Percentiles rank a stretch among this genome's conserved stretches.
phyloP scores from a whole-genome alignment of 805 yeast species.

The Saccharomycopsis schoenii region DNA sequence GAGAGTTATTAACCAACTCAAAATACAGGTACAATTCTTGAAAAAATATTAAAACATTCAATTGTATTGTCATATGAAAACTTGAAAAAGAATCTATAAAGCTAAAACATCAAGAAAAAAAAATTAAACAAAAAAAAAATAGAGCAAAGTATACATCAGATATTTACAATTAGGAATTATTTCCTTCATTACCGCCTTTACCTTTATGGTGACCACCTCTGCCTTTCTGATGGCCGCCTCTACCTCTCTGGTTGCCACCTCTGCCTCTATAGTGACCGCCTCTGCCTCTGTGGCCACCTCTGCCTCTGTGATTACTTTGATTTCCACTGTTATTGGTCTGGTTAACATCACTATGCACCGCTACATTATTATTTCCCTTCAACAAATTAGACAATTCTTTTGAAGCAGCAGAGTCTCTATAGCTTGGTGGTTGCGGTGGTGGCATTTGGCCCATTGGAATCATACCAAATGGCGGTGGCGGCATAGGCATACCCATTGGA shows the following conservation, averaged over 20 bases:
- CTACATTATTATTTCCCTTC: background rate
- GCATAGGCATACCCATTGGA: constrained; percentile 20
- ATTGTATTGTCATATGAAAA: no score
- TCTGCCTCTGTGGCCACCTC: constrained; percentile 18
- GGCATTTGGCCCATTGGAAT: constrained; percentile 7
- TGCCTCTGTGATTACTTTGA: constrained; percentile 12
- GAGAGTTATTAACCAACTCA: background rate
- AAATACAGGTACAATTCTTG: background rate
- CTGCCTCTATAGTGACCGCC: constrained; percentile 21
- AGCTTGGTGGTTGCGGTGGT: constrained; percentile 12
- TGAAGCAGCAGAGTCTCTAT: constrained; percentile 17
- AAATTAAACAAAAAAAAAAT: no score
- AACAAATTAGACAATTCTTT: background rate
- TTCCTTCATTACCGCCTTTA: constrained; percentile 16
- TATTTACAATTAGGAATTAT: background rate
- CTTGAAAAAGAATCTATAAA: no score
- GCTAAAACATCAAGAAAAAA: no score
- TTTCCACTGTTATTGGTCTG: background rate
- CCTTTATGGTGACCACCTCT: constrained; percentile 16
- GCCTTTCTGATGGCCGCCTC: constrained; percentile 11
- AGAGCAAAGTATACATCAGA: background rate
- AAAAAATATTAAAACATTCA: no score
- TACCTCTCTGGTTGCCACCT: constrained; percentile 10
- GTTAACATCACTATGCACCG: background rate
- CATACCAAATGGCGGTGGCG: constrained; percentile 14